Conservation (phyloP, 257 asterid genomes). For the Euphrasia confusa region DNA sequence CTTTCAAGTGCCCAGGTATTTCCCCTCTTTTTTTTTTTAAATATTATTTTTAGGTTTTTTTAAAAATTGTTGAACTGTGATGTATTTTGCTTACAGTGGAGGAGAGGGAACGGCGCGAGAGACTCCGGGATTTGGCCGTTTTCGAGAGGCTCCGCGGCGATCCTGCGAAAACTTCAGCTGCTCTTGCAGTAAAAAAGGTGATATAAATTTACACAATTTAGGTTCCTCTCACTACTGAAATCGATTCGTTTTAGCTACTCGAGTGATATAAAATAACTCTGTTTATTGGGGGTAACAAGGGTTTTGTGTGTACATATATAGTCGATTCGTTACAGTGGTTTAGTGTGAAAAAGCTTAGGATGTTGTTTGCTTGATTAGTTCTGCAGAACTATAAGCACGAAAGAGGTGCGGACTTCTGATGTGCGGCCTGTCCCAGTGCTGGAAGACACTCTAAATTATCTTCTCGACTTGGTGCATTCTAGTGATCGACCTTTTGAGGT, state of each 20-base stretch:
- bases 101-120: conserved; percentile 77
- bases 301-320: neutral
- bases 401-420: conserved; percentile 53
- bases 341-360: conserved; percentile 4
- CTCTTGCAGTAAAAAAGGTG: conserved; percentile 92
- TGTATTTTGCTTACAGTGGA: conserved; percentile 48
- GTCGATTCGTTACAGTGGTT: neutral
- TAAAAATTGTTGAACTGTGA: conserved; percentile 10
- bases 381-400: conserved; percentile 81
- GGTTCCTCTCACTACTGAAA: neutral
- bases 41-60: neutral
- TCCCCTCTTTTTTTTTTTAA: neutral
- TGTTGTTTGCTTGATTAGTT: conserved; percentile 42
- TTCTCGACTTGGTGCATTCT: conserved; percentile 55
- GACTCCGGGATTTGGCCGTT: conserved; percentile 81
- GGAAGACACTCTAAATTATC: conserved; percentile 66
- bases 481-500: conserved; percentile 64
- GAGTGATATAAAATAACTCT: neutral
- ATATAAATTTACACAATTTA: neutral
- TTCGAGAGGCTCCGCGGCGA: conserved; percentile 86
- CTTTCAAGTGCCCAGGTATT: conserved; percentile 86
- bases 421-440: conserved; percentile 79
- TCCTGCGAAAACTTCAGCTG: conserved; percentile 66
- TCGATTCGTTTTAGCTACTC: conserved; percentile 3
- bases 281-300: neutral